Percentiles rank a stretch among this genome's conserved stretches.
phyloP scores from a whole-genome alignment of 495 filamentous ascomycete genomes.

The Penicillium fimorum region DNA sequence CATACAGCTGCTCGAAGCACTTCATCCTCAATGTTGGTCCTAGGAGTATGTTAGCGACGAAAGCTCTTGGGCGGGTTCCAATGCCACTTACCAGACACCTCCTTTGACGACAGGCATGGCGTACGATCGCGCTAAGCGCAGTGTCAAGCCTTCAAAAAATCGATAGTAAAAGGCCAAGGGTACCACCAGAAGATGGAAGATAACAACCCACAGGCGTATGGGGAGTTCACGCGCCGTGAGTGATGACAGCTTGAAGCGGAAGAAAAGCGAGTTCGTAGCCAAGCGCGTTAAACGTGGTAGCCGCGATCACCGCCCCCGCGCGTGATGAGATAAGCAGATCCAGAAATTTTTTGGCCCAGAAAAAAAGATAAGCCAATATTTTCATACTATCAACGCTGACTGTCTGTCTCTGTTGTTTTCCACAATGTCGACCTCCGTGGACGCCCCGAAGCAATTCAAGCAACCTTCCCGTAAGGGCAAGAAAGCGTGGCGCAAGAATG shows the following conservation, averaged over 20 bases:
- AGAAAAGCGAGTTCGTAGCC: constrained; percentile 27
- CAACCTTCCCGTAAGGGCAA: constrained; percentile 96
- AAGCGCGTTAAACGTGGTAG: constrained; percentile 19
- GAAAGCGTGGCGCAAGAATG: constrained; percentile 97
- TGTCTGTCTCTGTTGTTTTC: constrained; percentile 7
- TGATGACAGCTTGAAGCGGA: constrained; percentile 17
- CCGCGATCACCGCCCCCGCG: constrained; percentile 30
- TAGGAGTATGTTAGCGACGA: constrained; percentile 28
- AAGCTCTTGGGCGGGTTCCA: constrained; percentile 5
- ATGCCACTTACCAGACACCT: constrained; percentile 81
- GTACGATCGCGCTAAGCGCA: constrained; percentile 17
- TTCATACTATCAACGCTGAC: constrained; percentile 6
- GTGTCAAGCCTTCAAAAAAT: not conserved
- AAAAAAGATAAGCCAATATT: constrained; percentile 29
- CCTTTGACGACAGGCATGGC: constrained; percentile 96
- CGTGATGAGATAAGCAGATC: constrained; percentile 35
- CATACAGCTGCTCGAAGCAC: constrained; percentile 83
- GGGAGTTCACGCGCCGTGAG: constrained; percentile 20
- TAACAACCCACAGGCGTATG: constrained; percentile 16
- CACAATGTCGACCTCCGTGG: constrained; percentile 39
- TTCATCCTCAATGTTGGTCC: constrained; percentile 83
- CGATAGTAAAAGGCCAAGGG: constrained; percentile 2
- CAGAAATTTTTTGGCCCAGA: constrained; percentile 32
- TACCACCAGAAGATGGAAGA: constrained; percentile 18
- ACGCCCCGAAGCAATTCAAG: constrained; percentile 59